Evolutionary conservation across 345 rosid genomes (phyloP), one percentile per base, ranked within the genome.

Genomic region (Cardiospermum halicacabum): DNA sequence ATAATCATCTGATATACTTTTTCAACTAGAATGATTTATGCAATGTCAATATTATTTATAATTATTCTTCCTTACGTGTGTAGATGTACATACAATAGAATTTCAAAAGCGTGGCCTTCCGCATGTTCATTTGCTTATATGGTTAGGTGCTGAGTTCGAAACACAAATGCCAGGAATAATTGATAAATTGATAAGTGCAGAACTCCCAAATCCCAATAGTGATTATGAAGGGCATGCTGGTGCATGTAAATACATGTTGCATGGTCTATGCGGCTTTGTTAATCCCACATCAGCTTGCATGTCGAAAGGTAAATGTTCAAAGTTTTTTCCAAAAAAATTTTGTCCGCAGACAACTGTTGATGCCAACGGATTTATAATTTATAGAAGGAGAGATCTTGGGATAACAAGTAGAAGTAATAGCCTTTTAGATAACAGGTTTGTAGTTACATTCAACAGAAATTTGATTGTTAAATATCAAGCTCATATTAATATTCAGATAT

Each of bases 371-470:
- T 58, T 19, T 21, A 10, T 25, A 3, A 2, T 11, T 6, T 58
- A 67, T 4, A 13, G 11, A 30, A 32, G 58, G 15, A 24, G 32
- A 13, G 16, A 58, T 5, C 28, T 11, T 2, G n/a, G 22, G 11
- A 3, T 34, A 0, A 3, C 16, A 31, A 21, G 21, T 36, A 0
- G 25, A 4, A 4, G 45, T 11, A 16, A 11, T 1, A 22, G 25
- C 31, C 31, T 55, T 1, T n/a, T n/a, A n/a, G 62, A 66, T 7
- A 53, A 72, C n/a, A n/a, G 61, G 18, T 68, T 34, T 15, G 63
- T 72, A 11, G 57, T 60, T 0, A 53, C 59, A 0, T 26, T 49
- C 26, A 68, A 59, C 27, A 7, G 16, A 3, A 39, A 53, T 5
- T 16, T 57, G 34, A 16, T 40, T n/a, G 9, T 59, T 7, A 55